Base-by-base conservation (phyloP, 805 yeast genomes). In the Nakazawaea molendinolei region DNA sequence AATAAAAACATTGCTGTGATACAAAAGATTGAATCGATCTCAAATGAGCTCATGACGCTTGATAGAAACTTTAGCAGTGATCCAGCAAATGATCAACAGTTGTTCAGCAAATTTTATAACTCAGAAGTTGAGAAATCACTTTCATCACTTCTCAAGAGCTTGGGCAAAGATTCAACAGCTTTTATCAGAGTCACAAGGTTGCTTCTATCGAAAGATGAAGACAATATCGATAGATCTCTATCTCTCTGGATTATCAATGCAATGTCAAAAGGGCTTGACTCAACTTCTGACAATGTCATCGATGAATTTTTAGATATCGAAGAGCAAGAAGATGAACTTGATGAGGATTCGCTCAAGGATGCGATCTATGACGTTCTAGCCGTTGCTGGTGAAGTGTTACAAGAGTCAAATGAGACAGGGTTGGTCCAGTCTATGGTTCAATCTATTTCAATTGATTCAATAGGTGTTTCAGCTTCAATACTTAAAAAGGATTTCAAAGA, bases 401-500 rank as follows among this genome's bases (percentile, higher is more conserved):
- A 65, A 24, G 55, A 56, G 4, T 47, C 65, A 5, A 28, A 42
- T 8, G 14, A 9, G 20, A 23, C 38, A 6, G 31, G 29, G 28
- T 34, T 38, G 15, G 40, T 47, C 0, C 39, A 48, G 21, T 61
- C 58, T 35, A 44, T 49, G 23, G 45, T 67, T 8, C 58, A 55
- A 28, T 51, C 60, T 3, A 57, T 69, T 9, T 65, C 79, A 0
- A 41, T 77, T 4, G 68, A 67, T 33, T 49, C 77, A 0, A 62
- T 78, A 25, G 55, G 56, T 1, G 41, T 45, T 12, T 51, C 54
- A 4, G 54, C 61, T n/a, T 43, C 41, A 9, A 38, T 52, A 4
- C 31, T 66, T 42, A 61, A 61, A 1, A 35, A 44, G 1, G 67
- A 60, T 1, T 75, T 77, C 47, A 48, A 67, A 27, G 63, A 63